Evolutionary conservation across 352 stramenopile species (phyloP).

Genomic region (Phytophthora crassamura): DNA sequence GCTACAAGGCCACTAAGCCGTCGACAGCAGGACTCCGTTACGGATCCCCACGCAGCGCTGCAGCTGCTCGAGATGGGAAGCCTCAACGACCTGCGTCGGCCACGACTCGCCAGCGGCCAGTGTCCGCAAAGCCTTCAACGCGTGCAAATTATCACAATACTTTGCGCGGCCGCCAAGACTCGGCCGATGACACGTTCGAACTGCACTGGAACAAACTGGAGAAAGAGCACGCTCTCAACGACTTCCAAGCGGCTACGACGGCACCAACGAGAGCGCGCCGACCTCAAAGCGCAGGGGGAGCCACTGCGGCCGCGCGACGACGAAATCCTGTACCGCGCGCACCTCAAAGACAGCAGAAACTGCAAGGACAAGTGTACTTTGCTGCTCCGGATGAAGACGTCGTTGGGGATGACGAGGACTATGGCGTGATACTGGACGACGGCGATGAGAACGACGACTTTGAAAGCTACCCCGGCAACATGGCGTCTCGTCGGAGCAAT

Average conservation of each 20-base stretch:
- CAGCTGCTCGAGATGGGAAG: constrained; percentile 10
- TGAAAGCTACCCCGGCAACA: constrained; percentile 19
- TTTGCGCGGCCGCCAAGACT: not conserved
- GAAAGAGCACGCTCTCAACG: constrained; percentile 36
- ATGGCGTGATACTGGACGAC: constrained; percentile 52
- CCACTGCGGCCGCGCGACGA: constrained; percentile 10
- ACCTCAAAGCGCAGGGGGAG: constrained; percentile 49
- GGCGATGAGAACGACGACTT: constrained; percentile 42
- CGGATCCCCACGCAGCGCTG: constrained; percentile 21
- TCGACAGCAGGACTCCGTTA: constrained; percentile 51
- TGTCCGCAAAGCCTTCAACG: constrained; percentile 39
- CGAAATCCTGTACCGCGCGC: constrained; percentile 3
- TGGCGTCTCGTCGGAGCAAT: constrained; percentile 14
- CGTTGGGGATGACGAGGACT: constrained; percentile 51
- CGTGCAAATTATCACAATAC: constrained; percentile 5
- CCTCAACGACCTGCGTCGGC: constrained; percentile 27
- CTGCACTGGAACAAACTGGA: constrained; percentile 55
- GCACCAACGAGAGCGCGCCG: constrained; percentile 22
- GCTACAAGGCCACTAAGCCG: constrained; percentile 63
- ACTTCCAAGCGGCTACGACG: constrained; percentile 6
- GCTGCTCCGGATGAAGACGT: constrained; percentile 32
- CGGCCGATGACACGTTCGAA: constrained; percentile 34
- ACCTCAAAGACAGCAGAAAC: constrained; percentile 12
- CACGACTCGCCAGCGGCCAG: constrained; percentile 30
- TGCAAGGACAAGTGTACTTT: constrained; percentile 34